Evolutionary conservation across 306 rosid genomes (phyloP).

Genomic region (Carpinus viminea): DNA sequence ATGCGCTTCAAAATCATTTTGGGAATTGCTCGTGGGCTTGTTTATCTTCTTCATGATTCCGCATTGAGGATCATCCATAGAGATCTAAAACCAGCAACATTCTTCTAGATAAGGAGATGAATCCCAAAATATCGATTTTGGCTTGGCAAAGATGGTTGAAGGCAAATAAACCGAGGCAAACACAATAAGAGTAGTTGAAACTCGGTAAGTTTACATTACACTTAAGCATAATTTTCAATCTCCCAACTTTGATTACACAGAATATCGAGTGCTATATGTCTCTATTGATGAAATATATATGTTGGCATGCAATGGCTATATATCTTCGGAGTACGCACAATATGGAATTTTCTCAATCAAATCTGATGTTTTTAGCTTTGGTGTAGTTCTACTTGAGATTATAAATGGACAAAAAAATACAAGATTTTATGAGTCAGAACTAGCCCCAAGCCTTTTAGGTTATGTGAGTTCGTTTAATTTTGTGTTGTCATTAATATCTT

Average conservation of each 20-base stretch:
- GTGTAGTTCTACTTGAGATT: constrained; percentile 56
- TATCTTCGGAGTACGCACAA: constrained; percentile 51
- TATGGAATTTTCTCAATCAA: constrained; percentile 53
- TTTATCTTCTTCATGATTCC: constrained; percentile 43
- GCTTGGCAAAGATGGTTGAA: constrained; percentile 35
- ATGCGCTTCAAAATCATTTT: constrained; percentile 42
- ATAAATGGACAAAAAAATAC: constrained; percentile 52
- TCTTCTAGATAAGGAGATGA: constrained; percentile 38
- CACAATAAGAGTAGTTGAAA: constrained; percentile 30
- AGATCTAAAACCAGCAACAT: constrained; percentile 41
- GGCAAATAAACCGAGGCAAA: constrained; percentile 34
- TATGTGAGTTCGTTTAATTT: constrained; percentile 35
- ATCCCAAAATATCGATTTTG: constrained; percentile 41
- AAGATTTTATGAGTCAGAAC: too few species aligned
- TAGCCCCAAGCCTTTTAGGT: constrained; percentile 56
- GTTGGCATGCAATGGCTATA: constrained; percentile 53
- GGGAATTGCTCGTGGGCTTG: constrained; percentile 30
- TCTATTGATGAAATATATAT: too few species aligned
- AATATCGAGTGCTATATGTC: too few species aligned
- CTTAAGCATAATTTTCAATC: not conserved
- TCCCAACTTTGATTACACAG: too few species aligned
- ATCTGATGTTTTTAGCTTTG: constrained; percentile 60
- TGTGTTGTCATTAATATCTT: too few species aligned
- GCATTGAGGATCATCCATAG: constrained; percentile 37
- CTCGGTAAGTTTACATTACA: constrained; percentile 22